These are phyloP conservation scores for Penicillium vulpinum DNA, from an alignment of 2,329 filamentous ascomycete species.

Conservation along the genomic window DNA sequence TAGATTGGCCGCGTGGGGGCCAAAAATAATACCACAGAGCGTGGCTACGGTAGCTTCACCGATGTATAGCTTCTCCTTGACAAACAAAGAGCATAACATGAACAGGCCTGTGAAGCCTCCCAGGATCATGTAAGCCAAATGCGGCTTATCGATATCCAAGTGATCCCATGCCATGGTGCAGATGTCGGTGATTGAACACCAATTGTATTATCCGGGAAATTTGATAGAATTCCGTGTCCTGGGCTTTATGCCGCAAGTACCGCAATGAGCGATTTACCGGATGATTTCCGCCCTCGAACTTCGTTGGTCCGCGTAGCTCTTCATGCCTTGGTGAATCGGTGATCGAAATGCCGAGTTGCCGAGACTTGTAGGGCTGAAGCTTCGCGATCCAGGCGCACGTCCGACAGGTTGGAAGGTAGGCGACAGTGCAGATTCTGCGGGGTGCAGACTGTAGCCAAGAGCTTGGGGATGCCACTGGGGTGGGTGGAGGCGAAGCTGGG, in stretches of 20 bases:
- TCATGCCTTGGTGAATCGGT: slow-evolving; percentile 28
- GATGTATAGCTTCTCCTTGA: slow-evolving; percentile 98
- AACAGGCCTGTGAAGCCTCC: slow-evolving; percentile 97
- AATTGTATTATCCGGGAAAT: slow-evolving; percentile 2
- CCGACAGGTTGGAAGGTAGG: neutral
- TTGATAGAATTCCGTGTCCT: neutral
- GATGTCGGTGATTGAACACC: slow-evolving; percentile 1
- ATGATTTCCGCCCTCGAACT: slow-evolving; percentile 26
- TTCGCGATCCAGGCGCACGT: neutral
- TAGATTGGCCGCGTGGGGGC: slow-evolving; percentile 64
- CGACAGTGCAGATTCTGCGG: neutral
- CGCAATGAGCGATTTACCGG: slow-evolving; percentile 23
- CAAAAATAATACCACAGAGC: slow-evolving; percentile 69
- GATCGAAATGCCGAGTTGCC: slow-evolving; percentile 6
- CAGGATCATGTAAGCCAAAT: slow-evolving; percentile 97
- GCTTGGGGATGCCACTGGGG: slow-evolving; percentile 3
- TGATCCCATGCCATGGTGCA: slow-evolving; percentile 53
- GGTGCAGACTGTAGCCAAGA: slow-evolving; percentile 7
- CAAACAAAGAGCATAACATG: slow-evolving; percentile 96
- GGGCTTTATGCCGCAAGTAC: too few relatives aligned
- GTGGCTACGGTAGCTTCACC: slow-evolving; percentile 93
- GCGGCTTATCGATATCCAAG: slow-evolving; percentile 77
- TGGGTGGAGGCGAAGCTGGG: neutral
- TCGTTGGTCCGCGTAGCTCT: slow-evolving; percentile 20
- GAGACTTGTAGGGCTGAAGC: slow-evolving; percentile 21